Evolutionary conservation across 495 filamentous ascomycete species (phyloP), one percentile per base, ranked within the genome.

Genomic region (Penicillium turbatum): DNA sequence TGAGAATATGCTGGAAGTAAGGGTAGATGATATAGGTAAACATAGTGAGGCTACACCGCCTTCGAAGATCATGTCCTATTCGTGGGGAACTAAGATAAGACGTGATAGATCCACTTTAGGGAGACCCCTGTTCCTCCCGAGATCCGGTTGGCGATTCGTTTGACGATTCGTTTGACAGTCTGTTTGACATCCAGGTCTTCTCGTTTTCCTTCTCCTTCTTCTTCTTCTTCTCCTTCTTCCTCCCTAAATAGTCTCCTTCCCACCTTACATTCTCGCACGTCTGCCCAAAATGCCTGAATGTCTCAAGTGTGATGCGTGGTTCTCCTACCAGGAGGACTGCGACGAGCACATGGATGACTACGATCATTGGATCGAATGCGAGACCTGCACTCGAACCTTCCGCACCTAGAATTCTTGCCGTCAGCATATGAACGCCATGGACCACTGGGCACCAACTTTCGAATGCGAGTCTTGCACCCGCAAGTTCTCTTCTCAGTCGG

Each of bases 391-490:
- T 29, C 44, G 44, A 5, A 29, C 2, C 0, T 79, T 75, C 56
- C 5, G 17, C 9, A 61, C 57, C 6, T 17, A 63, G 30, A 24
- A 37, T 9, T 61, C 64, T 2, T 52, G 39, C n/a, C 24, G 58
- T 11, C 67, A 71, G 46, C 77, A 79, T 49, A 79, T 77, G 72
- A 53, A 67, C 3, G 19, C 44, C 2, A 2, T 52, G 1, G 51
- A 53, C 9, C 77, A 79, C 51, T 75, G 64, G 66, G 43, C 15
- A 0, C 64, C 54, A 0, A 46, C 12, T 12, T 38, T 60, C 30
- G 34, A 41, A 5, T 80, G 72, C 59, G 68, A 78, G 16, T 72
- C 63, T 3, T 79, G 75, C 56, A 42, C 55, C 15, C 13, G 19
- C 1, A 41, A 37, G 6, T 77, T 74, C 60, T 2, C 26, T 2